Evolutionary conservation across 345 rosid species (phyloP), one percentile per base, ranked within the genome.

Genomic region (Passiflora organensis): DNA sequence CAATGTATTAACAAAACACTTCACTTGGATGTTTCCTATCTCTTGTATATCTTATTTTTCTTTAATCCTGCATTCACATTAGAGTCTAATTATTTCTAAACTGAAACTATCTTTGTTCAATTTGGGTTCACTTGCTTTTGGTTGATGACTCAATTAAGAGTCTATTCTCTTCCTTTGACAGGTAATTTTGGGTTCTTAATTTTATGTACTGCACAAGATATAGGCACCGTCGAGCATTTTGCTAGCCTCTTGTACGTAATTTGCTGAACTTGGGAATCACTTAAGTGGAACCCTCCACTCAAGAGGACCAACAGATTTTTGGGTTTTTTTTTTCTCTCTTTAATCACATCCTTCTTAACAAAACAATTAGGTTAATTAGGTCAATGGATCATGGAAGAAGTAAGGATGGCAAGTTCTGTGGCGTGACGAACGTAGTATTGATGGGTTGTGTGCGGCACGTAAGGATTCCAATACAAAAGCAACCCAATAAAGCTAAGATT

Each of bases 371-470:
- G n/a, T 10, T 6, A 0, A 0, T 22, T 1, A 14, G 34, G 56
- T 52, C 56, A 52, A 37, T 54, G 32, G 72, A 67, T 58, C 2
- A 51, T 44, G 67, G 64, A 43, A 46, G 60, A 50, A 32, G 47
- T 65, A 58, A 66, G 69, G 72, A 46, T 45, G 69, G 53, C 69
- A 55, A 66, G 67, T 70, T 65, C 67, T 55, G 3, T 48, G 36
- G 72, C 72, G 59, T 66, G 51, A 59, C 25, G 57, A 11, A 18
- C 9, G 3, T 5, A 61, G 16, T 13, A 56, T 24, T 64, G 45
- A 14, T 48, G 34, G 68, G 51, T 58, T 55, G 70, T 67, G 75
- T 63, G 63, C 6, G 51, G 70, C 79, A 70, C 70, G 76, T 67
- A 51, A 52, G 45, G 24, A 0, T 2, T 11, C n/a, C 2, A 39